Conservation (phyloP, 306 rosid genomes). For the Fragaria vesca region DNA sequence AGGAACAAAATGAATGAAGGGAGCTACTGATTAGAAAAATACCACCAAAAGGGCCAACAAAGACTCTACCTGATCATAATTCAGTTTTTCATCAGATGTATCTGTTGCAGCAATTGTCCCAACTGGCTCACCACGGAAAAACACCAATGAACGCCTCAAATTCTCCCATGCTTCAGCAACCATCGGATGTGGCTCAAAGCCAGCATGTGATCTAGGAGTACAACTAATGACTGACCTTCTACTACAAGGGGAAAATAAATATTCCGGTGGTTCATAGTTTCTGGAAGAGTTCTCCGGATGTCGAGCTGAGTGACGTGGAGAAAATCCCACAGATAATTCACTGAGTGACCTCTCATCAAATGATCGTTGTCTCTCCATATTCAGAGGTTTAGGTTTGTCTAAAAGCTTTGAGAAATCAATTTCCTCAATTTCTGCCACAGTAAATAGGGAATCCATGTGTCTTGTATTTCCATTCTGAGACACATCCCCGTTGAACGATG, state of each 20-base stretch:
- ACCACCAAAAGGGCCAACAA: background rate
- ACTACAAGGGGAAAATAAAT: conserved; percentile 37
- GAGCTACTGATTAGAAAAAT: background rate
- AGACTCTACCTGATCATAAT: conserved; percentile 63
- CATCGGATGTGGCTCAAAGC: conserved; percentile 53
- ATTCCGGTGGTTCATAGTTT: conserved; percentile 40
- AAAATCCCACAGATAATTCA: conserved; percentile 51
- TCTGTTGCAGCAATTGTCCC: conserved; percentile 94
- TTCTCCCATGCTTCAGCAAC: conserved; percentile 77
- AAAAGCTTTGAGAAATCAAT: conserved; percentile 52
- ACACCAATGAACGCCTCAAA: conserved; percentile 69
- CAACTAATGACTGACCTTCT: conserved; percentile 39
- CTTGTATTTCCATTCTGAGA: conserved; percentile 47
- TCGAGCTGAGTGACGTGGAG: conserved; percentile 42
- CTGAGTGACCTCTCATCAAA: conserved; percentile 60
- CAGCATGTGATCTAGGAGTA: conserved; percentile 37
- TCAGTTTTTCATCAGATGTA: conserved; percentile 66
- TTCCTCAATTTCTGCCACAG: conserved; percentile 45
- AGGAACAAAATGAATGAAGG: background rate
- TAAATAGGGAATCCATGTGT: conserved; percentile 22
- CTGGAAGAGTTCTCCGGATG: conserved; percentile 42
- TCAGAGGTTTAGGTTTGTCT: conserved; percentile 63
- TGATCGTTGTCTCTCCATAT: conserved; percentile 72
- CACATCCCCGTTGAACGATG: conserved; percentile 28
- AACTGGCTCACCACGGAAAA: conserved; percentile 76